phyloP scores from a whole-genome alignment of 2,329 filamentous ascomycete species.

The Hortaea sp. region DNA sequence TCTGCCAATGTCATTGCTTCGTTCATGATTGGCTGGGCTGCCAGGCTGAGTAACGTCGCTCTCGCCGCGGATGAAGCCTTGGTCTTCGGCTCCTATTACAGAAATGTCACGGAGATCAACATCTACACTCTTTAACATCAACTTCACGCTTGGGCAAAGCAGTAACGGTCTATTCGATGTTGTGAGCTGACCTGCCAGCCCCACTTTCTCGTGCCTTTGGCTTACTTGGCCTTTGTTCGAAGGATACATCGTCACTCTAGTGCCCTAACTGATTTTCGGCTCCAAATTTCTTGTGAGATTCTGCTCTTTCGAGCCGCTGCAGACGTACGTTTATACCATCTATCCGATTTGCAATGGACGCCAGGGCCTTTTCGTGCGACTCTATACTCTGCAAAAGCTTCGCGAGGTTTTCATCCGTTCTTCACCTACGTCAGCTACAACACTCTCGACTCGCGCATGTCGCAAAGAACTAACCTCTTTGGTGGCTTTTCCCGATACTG shows the following conservation, averaged over 20 bases:
- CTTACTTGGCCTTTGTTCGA: background rate
- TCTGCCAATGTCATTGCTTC: conserved; percentile 25
- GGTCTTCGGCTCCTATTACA: conserved; percentile 27
- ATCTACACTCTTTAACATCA: conserved; percentile 21
- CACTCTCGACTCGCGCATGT: background rate
- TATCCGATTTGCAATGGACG: conserved; percentile 14
- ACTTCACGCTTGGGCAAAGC: conserved; percentile 42
- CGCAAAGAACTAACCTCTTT: conserved; percentile 60
- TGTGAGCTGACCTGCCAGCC: conserved; percentile 80
- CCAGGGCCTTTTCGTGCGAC: conserved; percentile 22
- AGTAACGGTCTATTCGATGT: conserved; percentile 71
- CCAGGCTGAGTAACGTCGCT: conserved; percentile 23
- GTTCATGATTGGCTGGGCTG: conserved; percentile 29
- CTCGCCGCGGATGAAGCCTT: conserved; percentile 28
- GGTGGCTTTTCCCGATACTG: conserved; percentile 85
- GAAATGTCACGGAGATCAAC: conserved; percentile 23
- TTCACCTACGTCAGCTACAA: conserved; percentile 24
- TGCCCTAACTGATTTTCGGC: background rate
- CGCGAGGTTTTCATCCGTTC: conserved; percentile 40
- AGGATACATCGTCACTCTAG: background rate
- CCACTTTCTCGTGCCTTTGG: conserved; percentile 33
- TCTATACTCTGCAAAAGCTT: conserved; percentile 38
- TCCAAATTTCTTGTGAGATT: background rate
- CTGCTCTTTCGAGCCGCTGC: conserved; percentile 14
- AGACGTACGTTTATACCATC: conserved; percentile 18